Conservation (phyloP, 441 rosid genomes). For the Jatropha multifida region DNA sequence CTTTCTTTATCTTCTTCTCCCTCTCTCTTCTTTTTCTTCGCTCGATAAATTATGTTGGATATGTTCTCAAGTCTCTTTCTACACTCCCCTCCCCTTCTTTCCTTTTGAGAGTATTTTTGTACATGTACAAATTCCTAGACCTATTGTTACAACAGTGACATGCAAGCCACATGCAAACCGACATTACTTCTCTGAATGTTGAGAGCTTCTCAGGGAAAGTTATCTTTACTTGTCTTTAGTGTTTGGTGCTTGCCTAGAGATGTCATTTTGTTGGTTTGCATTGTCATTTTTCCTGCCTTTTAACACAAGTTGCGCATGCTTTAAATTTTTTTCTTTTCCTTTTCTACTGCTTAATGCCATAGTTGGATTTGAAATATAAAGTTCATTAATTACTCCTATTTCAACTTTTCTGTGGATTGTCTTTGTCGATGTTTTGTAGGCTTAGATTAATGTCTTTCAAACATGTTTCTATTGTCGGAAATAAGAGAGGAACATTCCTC, state of each 20-base stretch:
- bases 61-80: not conserved
- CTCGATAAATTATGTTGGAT: not conserved
- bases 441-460: not conserved
- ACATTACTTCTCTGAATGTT: not conserved
- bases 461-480: constrained; percentile 4
- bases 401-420: not conserved
- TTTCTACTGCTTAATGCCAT: not conserved
- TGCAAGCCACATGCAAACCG: not conserved
- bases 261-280: not conserved
- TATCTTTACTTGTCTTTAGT: not conserved
- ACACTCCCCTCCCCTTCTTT: not conserved
- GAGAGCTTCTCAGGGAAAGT: not conserved
- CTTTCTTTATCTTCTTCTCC: not conserved
- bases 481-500: not conserved
- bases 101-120: not conserved
- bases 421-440: not conserved
- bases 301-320: not conserved
- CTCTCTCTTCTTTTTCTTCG: not conserved
- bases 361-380: constrained; percentile 1
- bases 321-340: not conserved
- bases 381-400: not conserved
- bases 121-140: not conserved
- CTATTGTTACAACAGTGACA: not conserved
- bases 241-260: not conserved
- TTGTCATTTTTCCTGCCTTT: not conserved